phyloP scores from a whole-genome alignment of 2,329 filamentous ascomycete species.

The Paecilomyces dactylethromorphus region DNA sequence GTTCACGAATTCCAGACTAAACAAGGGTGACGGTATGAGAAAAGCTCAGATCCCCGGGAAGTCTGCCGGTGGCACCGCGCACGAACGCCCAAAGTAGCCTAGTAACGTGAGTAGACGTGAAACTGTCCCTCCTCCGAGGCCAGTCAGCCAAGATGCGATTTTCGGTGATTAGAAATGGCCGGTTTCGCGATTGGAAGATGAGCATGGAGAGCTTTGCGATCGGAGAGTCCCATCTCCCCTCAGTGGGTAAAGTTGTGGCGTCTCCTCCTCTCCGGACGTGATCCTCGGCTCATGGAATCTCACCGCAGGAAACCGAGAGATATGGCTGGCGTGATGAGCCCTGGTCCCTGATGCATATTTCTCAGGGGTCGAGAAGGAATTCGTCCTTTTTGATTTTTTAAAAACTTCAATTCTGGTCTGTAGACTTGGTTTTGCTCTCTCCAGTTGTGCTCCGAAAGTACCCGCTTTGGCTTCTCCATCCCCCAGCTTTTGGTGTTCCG shows the following conservation, averaged over 20 bases:
- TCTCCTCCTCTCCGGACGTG: background rate
- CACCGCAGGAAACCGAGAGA: background rate
- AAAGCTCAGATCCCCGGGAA: background rate
- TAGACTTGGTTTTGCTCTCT: background rate
- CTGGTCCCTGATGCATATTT: background rate
- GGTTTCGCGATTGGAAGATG: background rate
- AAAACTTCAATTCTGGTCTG: background rate
- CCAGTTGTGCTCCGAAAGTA: constrained; percentile 8
- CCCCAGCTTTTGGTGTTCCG: background rate
- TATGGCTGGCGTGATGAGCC: background rate
- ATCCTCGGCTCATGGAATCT: background rate
- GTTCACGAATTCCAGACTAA: background rate
- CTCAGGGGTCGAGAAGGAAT: background rate
- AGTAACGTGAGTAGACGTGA: background rate
- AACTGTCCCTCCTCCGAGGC: too few relatives aligned
- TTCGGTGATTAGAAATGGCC: background rate
- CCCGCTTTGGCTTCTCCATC: background rate
- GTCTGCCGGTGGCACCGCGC: background rate
- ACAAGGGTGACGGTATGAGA: background rate
- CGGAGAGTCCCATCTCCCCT: background rate
- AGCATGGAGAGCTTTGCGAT: background rate
- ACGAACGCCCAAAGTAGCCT: background rate
- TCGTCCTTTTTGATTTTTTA: background rate
- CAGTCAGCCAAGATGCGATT: background rate
- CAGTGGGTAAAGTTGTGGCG: background rate